Evolutionary conservation across 306 rosid genomes (phyloP).

Genomic region (Begonia loranthoides): DNA sequence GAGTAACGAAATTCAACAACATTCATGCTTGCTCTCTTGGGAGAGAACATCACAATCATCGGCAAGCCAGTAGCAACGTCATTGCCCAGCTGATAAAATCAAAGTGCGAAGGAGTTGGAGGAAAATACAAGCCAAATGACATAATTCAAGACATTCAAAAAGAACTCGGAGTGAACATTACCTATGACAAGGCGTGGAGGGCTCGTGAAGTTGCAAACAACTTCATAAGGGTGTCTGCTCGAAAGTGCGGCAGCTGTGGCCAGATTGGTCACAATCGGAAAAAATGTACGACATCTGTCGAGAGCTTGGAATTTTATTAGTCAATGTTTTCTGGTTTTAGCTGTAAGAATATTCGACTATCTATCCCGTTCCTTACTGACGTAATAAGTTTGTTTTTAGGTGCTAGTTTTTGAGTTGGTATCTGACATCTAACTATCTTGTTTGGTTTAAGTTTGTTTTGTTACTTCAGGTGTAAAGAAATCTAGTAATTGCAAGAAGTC

Average conservation of each 20-base stretch:
- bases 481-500: no score
- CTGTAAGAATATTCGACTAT: no score
- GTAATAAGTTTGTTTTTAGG: no score
- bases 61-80: constrained; percentile 20
- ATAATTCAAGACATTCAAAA: constrained; percentile 13
- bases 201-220: constrained; percentile 8
- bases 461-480: no score
- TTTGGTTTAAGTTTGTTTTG: no score
- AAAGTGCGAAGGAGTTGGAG: constrained; percentile 6
- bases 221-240: constrained; percentile 2
- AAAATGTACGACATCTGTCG: constrained; percentile 4
- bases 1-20: constrained; percentile 8
- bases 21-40: constrained; percentile 14
- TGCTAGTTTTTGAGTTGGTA: no score
- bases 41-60: constrained; percentile 6
- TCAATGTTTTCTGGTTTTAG: no score
- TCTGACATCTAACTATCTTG: no score
- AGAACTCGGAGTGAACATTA: constrained; percentile 14
- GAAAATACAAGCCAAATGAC: constrained; percentile 14
- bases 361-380: no score
- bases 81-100: constrained; percentile 15
- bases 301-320: no score
- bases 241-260: constrained; percentile 11
- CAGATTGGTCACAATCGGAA: constrained; percentile 10
- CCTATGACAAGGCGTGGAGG: constrained; percentile 16